Base-by-base conservation (phyloP, 1,139 yeast genomes). In the Blastobotrys buckinghamii region DNA sequence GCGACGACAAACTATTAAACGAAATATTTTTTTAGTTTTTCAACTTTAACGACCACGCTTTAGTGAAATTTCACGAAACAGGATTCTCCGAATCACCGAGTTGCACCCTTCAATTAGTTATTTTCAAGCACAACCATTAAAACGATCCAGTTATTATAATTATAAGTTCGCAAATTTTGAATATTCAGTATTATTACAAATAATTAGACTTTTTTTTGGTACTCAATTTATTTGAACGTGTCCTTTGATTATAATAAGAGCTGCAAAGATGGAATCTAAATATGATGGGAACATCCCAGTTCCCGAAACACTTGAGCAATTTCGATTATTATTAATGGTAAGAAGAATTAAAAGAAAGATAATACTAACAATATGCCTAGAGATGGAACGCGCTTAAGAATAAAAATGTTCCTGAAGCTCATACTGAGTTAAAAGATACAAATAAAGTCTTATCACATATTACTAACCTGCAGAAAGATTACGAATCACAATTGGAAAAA, bases 371-470 rank as follows among this genome's bases (percentile, higher is more conserved):
- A 34, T 32, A n/a, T n/a, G 33, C 20, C 1, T 48, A 66, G 67
- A 66, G 75, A 50, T 72, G 71, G 69, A 70, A 69, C 52, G 66
- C 71, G 42, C 59, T 71, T 37, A 60, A 62, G 44, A 53, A 60
- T 24, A 66, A 64, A 48, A 70, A 68, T 20, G 66, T 67, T 15
- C 60, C 58, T 16, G 66, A 63, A 45, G 55, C 57, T 19, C 63
- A 64, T 48, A 56, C 61, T 1, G 76, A 71, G 56, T 56, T 71
- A 55, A 62, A 63, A 16, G 70, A 67, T 42, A 56, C 71, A 34
- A 57, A 66, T 35, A 54, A 60, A 30, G 58, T 65, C 30, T 58
- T 72, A 47, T 60, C 57, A 39, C 52, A 55, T 42, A 57, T 69
- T 39, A 58, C 69, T 27, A 51, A 53, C 42, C 65, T 66, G 50